A percentile compares a stretch with the other conserved stretches of the same genome.
phyloP scores from a whole-genome alignment of 176 grass and related monocot species.

The Rhynchospora breviuscula region DNA sequence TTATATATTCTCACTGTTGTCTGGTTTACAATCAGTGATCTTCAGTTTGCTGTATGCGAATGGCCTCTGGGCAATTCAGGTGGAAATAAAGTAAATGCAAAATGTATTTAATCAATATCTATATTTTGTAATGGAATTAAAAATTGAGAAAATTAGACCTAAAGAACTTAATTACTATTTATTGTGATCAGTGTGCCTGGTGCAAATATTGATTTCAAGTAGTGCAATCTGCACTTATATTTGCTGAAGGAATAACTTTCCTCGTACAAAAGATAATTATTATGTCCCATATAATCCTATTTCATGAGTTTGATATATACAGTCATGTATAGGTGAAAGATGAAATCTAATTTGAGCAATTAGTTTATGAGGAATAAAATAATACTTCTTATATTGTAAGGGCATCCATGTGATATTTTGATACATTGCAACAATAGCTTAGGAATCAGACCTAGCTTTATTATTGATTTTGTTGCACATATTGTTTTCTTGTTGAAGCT shows the following conservation, averaged over 20 bases:
- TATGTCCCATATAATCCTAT: neutral
- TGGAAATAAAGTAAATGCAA: neutral
- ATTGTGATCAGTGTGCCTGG: neutral
- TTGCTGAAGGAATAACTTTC: neutral
- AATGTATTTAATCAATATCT: neutral
- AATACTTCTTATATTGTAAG: neutral
- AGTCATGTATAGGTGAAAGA: neutral
- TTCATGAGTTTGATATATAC: neutral
- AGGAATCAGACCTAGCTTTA: neutral
- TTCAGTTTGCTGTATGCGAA: neutral
- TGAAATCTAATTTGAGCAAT: neutral
- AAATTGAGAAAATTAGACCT: neutral
- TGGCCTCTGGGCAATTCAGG: slow-evolving; percentile 1
- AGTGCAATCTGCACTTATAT: neutral
- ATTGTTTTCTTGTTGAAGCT: neutral
- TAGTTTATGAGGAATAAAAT: neutral
- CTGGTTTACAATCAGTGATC: neutral
- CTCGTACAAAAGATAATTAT: neutral
- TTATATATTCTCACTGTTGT: neutral
- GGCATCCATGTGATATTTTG: neutral
- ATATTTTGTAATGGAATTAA: neutral
- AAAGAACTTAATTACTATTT: neutral
- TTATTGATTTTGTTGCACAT: neutral
- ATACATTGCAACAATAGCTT: neutral
- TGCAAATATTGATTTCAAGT: neutral